Percentiles rank a stretch among this genome's conserved stretches.
phyloP scores from a whole-genome alignment of 2,329 filamentous ascomycete species.

The Trichoderma lentiforme region DNA sequence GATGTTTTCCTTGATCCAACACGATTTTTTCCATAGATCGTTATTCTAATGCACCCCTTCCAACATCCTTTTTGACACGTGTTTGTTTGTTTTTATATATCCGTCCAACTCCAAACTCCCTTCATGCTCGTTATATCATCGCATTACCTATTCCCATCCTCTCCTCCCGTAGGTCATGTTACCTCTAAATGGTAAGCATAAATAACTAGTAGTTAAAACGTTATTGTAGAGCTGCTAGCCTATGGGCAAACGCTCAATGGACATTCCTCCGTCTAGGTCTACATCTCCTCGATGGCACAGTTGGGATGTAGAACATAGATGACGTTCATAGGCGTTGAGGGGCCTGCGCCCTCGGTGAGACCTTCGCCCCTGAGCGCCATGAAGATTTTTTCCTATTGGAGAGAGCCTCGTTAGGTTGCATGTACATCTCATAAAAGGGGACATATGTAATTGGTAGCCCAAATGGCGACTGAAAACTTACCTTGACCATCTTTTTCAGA shows the following conservation, averaged over 20 bases:
- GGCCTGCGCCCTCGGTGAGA: constrained; percentile 47
- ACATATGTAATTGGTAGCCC: constrained; percentile 47
- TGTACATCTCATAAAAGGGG: background rate
- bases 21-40: background rate
- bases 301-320: constrained; percentile 94
- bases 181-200: background rate
- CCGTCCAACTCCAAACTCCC: constrained; percentile 21
- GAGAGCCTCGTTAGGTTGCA: constrained; percentile 34
- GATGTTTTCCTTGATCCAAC: background rate
- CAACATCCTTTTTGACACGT: constrained; percentile 27
- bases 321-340: constrained; percentile 41
- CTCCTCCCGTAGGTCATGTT: background rate
- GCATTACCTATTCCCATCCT: background rate
- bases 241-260: background rate
- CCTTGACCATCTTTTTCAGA: constrained; percentile 93
- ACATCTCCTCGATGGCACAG: constrained; percentile 71
- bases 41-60: background rate
- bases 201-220: background rate
- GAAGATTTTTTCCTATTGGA: constrained; percentile 77
- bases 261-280: background rate
- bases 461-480: constrained; percentile 42
- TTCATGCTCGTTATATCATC: constrained; percentile 11
- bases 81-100: constrained; percentile 43
- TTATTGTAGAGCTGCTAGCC: background rate
- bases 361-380: constrained; percentile 70